These are phyloP conservation scores for Exobasidium rhododendri DNA, from an alignment of 1,284 basidiomycete genomes.

Conservation along the genomic window DNA sequence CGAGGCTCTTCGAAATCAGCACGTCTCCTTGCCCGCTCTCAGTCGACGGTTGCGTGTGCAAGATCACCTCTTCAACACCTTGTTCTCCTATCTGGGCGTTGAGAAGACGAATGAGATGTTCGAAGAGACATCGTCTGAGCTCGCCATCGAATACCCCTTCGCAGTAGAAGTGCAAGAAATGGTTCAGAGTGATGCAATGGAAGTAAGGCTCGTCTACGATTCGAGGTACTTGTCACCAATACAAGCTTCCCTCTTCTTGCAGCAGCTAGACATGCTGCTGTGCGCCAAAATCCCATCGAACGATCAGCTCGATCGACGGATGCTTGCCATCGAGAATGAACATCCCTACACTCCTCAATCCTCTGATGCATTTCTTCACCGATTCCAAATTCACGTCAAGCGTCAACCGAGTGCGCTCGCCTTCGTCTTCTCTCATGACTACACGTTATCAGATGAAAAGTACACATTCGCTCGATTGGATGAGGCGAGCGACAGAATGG, in stretches of 20 bases:
- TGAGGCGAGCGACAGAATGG: constrained; percentile 27
- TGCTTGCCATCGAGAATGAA: constrained; percentile 15
- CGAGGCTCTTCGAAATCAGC: constrained; percentile 25
- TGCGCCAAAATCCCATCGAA: not conserved
- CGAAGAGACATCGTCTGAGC: constrained; percentile 19
- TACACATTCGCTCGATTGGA: constrained; percentile 42
- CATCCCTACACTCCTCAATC: constrained; percentile 4
- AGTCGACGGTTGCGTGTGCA: constrained; percentile 29
- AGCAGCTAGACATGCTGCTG: constrained; percentile 27
- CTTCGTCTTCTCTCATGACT: constrained; percentile 26
- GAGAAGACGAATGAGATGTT: not conserved
- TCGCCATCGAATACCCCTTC: constrained; percentile 40
- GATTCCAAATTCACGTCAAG: constrained; percentile 25
- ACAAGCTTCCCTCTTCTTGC: constrained; percentile 34
- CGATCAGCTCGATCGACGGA: not conserved
- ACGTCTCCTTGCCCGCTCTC: constrained; percentile 37
- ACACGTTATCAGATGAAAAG: constrained; percentile 15
- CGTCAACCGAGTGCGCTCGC: constrained; percentile 29
- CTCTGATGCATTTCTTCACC: constrained; percentile 30
- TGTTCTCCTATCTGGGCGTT: constrained; percentile 32
- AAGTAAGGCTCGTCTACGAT: constrained; percentile 30
- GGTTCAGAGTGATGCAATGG: constrained; percentile 19
- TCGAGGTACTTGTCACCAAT: constrained; percentile 21
- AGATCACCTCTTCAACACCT: constrained; percentile 34
- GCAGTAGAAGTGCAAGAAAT: constrained; percentile 37